A percentile compares a stretch with the other conserved stretches of the same genome.
Conservation (phyloP, 768 basidiomycete species). For the Leucosporidium creatinivorum region DNA sequence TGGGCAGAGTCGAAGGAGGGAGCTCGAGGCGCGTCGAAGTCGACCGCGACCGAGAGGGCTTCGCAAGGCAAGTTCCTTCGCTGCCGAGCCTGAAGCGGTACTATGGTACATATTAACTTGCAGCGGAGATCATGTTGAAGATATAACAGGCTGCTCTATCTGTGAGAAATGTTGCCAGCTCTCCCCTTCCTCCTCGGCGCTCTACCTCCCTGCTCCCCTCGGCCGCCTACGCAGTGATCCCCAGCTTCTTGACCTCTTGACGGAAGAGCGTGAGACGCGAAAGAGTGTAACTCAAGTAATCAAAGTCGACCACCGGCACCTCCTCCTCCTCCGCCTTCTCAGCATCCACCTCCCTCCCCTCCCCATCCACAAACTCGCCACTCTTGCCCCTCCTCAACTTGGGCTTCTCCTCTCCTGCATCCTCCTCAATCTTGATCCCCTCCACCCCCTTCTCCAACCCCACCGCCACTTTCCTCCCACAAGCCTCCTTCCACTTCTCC, state of each 20-base stretch:
- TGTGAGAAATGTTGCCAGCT: too few species aligned
- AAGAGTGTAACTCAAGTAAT: conserved; percentile 74
- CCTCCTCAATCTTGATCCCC: background rate
- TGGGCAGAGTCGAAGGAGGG: too few species aligned
- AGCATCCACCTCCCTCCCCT: conserved; percentile 42
- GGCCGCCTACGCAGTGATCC: conserved; percentile 24
- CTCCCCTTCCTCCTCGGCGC: too few species aligned
- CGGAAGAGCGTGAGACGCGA: conserved; percentile 46
- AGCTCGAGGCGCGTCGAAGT: too few species aligned
- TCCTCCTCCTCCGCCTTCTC: conserved; percentile 46
- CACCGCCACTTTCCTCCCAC: background rate
- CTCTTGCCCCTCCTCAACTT: background rate
- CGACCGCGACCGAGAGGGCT: too few species aligned
- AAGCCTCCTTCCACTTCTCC: conserved; percentile 29
- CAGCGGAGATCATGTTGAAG: too few species aligned
- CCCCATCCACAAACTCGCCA: conserved; percentile 30
- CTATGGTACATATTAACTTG: too few species aligned
- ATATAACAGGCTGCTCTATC: too few species aligned
- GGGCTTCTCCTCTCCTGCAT: background rate
- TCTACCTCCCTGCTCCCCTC: too few species aligned
- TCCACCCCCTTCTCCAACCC: background rate
- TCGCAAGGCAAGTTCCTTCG: too few species aligned
- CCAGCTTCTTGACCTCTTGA: conserved; percentile 41
- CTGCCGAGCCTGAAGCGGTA: too few species aligned
- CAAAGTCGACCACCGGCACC: conserved; percentile 59